phyloP scores from a whole-genome alignment of 108 stramenopile genomes.

The Cyclostephanos tholiformis region DNA sequence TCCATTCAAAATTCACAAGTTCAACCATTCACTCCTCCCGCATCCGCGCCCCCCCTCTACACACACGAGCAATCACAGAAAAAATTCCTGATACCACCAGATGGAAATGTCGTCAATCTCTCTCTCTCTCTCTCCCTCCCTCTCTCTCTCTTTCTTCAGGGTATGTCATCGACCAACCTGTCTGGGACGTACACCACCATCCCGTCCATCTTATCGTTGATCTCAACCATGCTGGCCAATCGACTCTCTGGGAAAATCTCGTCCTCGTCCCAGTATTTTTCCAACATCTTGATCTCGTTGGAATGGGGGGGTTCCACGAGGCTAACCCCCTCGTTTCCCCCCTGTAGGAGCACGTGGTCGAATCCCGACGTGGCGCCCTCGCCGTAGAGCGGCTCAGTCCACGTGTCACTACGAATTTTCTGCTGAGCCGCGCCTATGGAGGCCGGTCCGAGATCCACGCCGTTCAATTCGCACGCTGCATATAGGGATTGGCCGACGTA shows the following conservation, averaged over 20 bases:
- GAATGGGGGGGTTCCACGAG: slow-evolving; percentile 57
- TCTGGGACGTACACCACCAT: slow-evolving; percentile 91
- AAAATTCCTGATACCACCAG: background rate
- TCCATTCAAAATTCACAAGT: too few relatives aligned
- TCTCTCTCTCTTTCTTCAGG: slow-evolving; percentile 47
- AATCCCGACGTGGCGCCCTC: slow-evolving; percentile 83
- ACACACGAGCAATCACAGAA: background rate
- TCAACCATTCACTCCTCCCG: background rate
- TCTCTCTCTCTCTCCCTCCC: too few relatives aligned
- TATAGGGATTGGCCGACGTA: slow-evolving; percentile 75
- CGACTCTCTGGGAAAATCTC: slow-evolving; percentile 76
- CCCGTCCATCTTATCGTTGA: slow-evolving; percentile 87
- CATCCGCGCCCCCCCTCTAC: background rate
- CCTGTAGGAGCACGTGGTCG: slow-evolving; percentile 83
- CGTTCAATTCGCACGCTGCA: slow-evolving; percentile 73
- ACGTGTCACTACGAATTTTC: slow-evolving; percentile 59
- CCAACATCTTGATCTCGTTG: slow-evolving; percentile 63
- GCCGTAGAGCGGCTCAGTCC: slow-evolving; percentile 89
- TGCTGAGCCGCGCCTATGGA: slow-evolving; percentile 55
- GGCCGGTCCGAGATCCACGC: slow-evolving; percentile 85
- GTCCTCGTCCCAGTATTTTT: slow-evolving; percentile 88
- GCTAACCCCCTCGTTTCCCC: slow-evolving; percentile 54
- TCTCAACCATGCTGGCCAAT: slow-evolving; percentile 67
- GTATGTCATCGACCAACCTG: slow-evolving; percentile 81
- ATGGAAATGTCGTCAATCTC: too few relatives aligned